Evolutionary conservation across 305 asterid species (phyloP), one percentile per base, ranked within the genome.

Genomic region (Fraxinus ornus): DNA sequence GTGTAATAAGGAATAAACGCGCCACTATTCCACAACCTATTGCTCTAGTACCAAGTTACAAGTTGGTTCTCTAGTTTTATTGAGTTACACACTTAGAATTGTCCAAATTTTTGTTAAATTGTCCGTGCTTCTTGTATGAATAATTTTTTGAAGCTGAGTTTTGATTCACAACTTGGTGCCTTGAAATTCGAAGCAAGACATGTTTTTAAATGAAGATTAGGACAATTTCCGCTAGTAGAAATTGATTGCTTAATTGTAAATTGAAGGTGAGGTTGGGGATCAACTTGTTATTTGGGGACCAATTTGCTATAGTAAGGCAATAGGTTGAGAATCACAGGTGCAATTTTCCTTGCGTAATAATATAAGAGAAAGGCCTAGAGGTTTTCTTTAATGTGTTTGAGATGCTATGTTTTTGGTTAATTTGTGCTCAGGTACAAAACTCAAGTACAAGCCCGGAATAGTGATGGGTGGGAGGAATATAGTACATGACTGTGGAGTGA

Each of bases 401-500:
- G 57, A 60, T 39, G 33, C 13, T 5, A 4, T 1, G 78, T 13
- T 10, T 76, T 41, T 33, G 26, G 57, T 71, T 49, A 19, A 30
- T 86, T 78, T 83, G 79, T 68, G 82, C 47, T 8, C 85, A 95
- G 99, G 98, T 35, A 93, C 98, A 7, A 91, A 90, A 76, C 84
- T 95, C 81, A 92, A 89, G 95, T 94, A 94, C 90, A 91, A 85
- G 84, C 99, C 99, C 2, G 99, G 98, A 37, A 90, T 89, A 78
- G 87, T 96, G 88, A 91, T 92, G 91, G 97, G 99, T 13, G 99
- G 99, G 82, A 91, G 87, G 83, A 81, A 90, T 88, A 85, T 94
- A 62, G 85, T 81, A 60, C 98, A 96, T 70, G 92, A 93, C 71
- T 96, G 99, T 37, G 97, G 95, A 4, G 82, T 89, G 4, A 89